Percentiles rank a stretch among this genome's conserved stretches.
Evolutionary conservation across 2,329 filamentous ascomycete genomes (phyloP).

Genomic region (Aspergillus candidus): DNA sequence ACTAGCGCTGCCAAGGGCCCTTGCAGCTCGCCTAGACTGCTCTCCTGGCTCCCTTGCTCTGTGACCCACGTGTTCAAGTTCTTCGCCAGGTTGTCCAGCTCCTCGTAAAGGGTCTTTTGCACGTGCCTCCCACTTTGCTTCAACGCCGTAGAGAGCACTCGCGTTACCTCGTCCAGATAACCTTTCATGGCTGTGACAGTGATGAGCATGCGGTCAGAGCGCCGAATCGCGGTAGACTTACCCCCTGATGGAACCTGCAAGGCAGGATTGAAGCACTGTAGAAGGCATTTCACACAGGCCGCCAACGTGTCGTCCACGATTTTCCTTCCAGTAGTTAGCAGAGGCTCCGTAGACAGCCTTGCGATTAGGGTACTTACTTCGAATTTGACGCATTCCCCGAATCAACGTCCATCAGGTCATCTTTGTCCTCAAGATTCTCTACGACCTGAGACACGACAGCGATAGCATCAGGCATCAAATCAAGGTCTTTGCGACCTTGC

Average conservation of each 20-base stretch:
- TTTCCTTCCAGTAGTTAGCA: constrained; percentile 8
- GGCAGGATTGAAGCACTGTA: constrained; percentile 33
- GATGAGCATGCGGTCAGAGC: constrained; percentile 16
- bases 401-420: constrained; percentile 66
- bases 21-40: constrained; percentile 21
- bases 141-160: constrained; percentile 26
- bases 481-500: constrained; percentile 60
- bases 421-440: constrained; percentile 49
- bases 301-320: constrained; percentile 33
- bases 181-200: constrained; percentile 25
- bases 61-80: constrained; percentile 24
- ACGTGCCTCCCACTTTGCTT: constrained; percentile 29
- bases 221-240: constrained; percentile 11
- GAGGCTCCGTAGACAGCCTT: background rate
- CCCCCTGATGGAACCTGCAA: constrained; percentile 19
- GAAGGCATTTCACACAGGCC: constrained; percentile 34
- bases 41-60: constrained; percentile 2
- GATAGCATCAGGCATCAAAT: constrained; percentile 63
- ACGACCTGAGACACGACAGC: constrained; percentile 59
- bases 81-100: constrained; percentile 28
- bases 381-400: constrained; percentile 39
- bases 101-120: constrained; percentile 30
- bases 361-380: constrained; percentile 16
- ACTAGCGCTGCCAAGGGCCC: constrained; percentile 24
- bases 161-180: constrained; percentile 25